Evolutionary conservation across 1,139 yeast genomes (phyloP), one percentile per base, ranked within the genome.

Genomic region (Saccharomyces hybrid): DNA sequence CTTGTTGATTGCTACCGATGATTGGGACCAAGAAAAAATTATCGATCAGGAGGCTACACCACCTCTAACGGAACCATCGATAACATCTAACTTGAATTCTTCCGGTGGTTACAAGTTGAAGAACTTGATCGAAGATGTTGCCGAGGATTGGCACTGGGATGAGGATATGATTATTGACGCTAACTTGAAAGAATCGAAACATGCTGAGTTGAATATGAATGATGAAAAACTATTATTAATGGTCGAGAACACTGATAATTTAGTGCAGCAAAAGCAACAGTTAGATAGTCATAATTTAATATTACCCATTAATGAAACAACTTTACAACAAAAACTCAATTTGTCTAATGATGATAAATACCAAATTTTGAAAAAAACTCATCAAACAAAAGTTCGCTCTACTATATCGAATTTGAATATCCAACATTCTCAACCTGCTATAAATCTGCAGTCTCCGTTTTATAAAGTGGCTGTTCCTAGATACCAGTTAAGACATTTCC

Each of bases 381-480:
- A 91, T 68, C 95, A 89, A 67, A 84, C 96, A 49, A 91, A 89
- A 74, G 89, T 93, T 42, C 83, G 99, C 69, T 84, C 96, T 5
- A 95, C 96, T 19, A 84, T 95, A 65, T 96, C 98, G 55, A 89
- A 93, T 61, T 76, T 95, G 60, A 85, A 81, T 55, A 90, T 95
- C 58, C 99, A 95, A 64, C 99, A 95, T 70, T 82, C 97, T 0
- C 78, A 84, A 64, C 96, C 97, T 2, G 97, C 99, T 0, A 70
- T 84, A 44, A 77, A 95, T 53, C 75, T 95, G 50, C 99, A 95
- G 71, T 80, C 91, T 0, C 99, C 99, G 4, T 91, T 83, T 70
- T 95, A 90, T 72, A 88, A 86, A 67, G 97, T 91, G 29, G 82
- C 78, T 58, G 74, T 90, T 46, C 75, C 86, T 3, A 83, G 83